Conservation (phyloP, 768 basidiomycete genomes). For the Lactarius sanguifluus region DNA sequence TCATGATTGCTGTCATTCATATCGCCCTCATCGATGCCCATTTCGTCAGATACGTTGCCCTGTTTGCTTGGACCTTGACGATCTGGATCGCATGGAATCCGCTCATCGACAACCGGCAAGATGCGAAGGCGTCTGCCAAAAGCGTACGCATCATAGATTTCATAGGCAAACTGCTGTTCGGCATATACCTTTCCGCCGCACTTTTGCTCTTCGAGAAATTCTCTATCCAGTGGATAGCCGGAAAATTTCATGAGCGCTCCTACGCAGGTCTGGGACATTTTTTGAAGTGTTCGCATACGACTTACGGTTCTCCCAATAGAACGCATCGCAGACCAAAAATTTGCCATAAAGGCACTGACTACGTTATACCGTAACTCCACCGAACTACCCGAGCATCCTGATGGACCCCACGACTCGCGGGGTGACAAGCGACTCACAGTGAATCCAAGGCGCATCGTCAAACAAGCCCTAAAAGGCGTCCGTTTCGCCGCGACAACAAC, state of each 20-base stretch:
- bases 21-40: not conserved
- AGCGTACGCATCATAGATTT: slow-evolving; percentile 48
- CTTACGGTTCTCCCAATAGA: slow-evolving; percentile 45
- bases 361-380: slow-evolving; percentile 77
- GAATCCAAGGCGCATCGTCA: slow-evolving; percentile 63
- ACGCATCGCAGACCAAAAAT: slow-evolving; percentile 80
- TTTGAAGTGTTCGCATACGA: slow-evolving; percentile 11
- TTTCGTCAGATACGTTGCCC: slow-evolving; percentile 52
- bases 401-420: slow-evolving; percentile 51
- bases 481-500: slow-evolving; percentile 75
- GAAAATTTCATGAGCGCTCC: slow-evolving; percentile 77
- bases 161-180: slow-evolving; percentile 69
- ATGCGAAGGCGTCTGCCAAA: slow-evolving; percentile 33
- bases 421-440: slow-evolving; percentile 40
- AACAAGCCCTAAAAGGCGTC: slow-evolving; percentile 69
- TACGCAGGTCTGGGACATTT: slow-evolving; percentile 50
- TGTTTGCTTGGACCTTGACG: slow-evolving; percentile 63
- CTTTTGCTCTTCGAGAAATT: slow-evolving; percentile 82
- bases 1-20: slow-evolving; percentile 31
- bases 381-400: slow-evolving; percentile 66
- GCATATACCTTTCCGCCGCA: slow-evolving; percentile 62
- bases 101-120: slow-evolving; percentile 51
- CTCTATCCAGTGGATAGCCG: slow-evolving; percentile 81
- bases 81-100: slow-evolving; percentile 76
- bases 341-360: slow-evolving; percentile 67